Conservation (phyloP, 192 early-diverging fungal species). For the Mortierella hygrophila region DNA sequence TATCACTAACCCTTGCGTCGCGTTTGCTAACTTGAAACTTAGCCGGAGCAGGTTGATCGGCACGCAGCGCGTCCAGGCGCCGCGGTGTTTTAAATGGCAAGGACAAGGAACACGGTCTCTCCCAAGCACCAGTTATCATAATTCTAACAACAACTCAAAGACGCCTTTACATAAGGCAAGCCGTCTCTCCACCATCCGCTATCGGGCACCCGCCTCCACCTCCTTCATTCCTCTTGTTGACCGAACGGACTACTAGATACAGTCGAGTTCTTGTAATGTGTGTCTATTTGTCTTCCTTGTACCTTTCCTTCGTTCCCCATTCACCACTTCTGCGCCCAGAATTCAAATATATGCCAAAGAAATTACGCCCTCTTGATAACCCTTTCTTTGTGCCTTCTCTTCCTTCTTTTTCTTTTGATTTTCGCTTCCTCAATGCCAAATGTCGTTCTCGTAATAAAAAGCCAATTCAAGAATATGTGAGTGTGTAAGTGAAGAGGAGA, state of each 20-base stretch:
- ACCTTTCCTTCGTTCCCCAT: background rate
- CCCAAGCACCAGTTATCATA: background rate
- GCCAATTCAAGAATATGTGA: background rate
- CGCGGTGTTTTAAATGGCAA: constrained; percentile 12
- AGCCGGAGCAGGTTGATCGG: constrained; percentile 28
- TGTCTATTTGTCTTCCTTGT: background rate
- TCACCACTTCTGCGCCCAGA: background rate
- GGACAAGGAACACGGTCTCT: background rate
- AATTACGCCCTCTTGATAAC: constrained; percentile 1
- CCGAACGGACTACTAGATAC: background rate
- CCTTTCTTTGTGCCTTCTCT: background rate
- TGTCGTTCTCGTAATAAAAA: too few relatives aligned
- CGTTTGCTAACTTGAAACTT: background rate
- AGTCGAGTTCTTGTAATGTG: background rate
- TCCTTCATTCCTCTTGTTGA: background rate
- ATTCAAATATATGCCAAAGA: background rate
- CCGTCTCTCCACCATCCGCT: background rate
- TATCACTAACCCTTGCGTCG: background rate
- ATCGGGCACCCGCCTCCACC: background rate
- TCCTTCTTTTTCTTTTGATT: background rate
- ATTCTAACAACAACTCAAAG: background rate
- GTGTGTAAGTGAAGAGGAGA: background rate
- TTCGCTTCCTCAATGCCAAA: background rate
- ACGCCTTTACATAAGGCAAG: background rate
- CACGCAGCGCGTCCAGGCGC: constrained; percentile 26